Evolutionary conservation across 768 basidiomycete species (phyloP), one percentile per base, ranked within the genome.

Genomic region (Boletus subcaerulescens): DNA sequence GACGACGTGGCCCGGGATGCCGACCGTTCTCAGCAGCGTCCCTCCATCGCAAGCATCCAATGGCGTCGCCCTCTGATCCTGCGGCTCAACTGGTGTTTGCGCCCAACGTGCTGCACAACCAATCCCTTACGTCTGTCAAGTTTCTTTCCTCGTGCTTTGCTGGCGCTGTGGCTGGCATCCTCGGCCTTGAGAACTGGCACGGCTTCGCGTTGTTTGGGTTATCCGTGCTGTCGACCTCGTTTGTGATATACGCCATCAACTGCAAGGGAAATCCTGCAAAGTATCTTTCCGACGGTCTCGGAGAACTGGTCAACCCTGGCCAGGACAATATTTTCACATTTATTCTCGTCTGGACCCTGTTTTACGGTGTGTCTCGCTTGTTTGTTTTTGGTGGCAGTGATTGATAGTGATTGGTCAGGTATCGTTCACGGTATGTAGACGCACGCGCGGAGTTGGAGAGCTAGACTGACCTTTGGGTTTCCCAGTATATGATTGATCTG

Each of bases 261-360:
- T 93, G 90, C 73, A 76, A 78, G 49, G 82, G 84, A 4, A 76
- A 75, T 32, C 86, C 89, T 0, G 62, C 71, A 40, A 87, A 83
- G 62, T 91, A 83, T 69, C 64, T 86, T 17, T 73, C 78, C 42
- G 83, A 84, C 5, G 88, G 88, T 3, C 65, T 82, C 56, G 73
- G 77, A 70, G 89, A 89, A 51, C 73, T 96, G 36, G 73, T 86
- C 45, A 92, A 87, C 57, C 87, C 94, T 0, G 92, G 92, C 11
- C 90, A 93, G 71, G 94, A 97, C 71, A 94, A 93, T 60, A 75
- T 87, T 17, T 91, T 93, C 64, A 91, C 92, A 4, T 98, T 95
- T 64, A 81, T 98, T 54, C 81, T 97, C 29, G 87, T 89, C 20
- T 98, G 94, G 94, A 98, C 94, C 35, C 75, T 96, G 52, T 90